Percentiles rank a stretch among this genome's conserved stretches.
phyloP scores from a whole-genome alignment of 176 grass and related monocot genomes.

The Microstegium vimineum region DNA sequence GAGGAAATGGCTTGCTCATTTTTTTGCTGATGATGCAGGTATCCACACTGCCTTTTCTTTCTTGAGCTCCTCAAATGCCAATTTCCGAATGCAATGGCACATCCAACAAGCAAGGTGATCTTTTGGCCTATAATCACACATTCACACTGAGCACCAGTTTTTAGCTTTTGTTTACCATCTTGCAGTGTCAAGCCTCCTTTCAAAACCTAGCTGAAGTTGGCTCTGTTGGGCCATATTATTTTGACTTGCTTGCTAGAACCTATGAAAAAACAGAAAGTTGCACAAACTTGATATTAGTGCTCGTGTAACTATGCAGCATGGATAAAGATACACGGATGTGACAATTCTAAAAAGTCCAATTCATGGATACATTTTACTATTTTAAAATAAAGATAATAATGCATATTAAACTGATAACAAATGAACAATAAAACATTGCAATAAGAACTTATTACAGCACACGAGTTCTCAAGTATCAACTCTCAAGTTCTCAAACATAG shows the following conservation, averaged over 20 bases:
- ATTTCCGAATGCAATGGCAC: constrained; percentile 93
- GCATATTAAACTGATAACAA: background rate
- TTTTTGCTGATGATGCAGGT: constrained; percentile 40
- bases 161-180: background rate
- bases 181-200: background rate
- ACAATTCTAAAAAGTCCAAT: background rate
- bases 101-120: constrained; percentile 92
- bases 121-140: background rate
- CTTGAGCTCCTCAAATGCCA: constrained; percentile 95
- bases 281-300: background rate
- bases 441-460: too few species aligned
- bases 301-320: background rate
- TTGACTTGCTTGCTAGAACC: background rate
- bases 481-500: too few species aligned
- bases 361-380: background rate
- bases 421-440: background rate
- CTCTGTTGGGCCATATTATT: background rate
- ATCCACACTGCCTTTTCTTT: constrained; percentile 99
- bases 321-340: background rate
- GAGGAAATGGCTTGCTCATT: constrained; percentile 1
- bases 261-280: background rate
- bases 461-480: too few species aligned
- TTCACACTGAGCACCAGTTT: background rate
- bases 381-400: background rate
- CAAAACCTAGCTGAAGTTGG: background rate